Evolutionary conservation across 192 early-diverging fungal species (phyloP), one percentile per base, ranked within the genome.

Genomic region (Backusella westeae): DNA sequence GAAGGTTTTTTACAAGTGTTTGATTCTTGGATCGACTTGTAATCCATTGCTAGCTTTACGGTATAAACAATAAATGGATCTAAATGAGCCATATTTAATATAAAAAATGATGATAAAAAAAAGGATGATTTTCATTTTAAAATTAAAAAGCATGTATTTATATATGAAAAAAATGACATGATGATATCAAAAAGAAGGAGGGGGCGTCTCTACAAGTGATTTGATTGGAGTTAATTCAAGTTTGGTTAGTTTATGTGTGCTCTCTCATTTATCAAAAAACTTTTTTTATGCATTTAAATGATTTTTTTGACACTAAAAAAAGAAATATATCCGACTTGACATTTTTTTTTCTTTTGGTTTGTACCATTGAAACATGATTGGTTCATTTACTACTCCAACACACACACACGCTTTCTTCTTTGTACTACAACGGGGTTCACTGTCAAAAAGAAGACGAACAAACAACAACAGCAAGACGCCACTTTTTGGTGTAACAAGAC

Each of bases 31-130:
- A 44, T 26, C 15, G 69, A 70, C 23, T 70, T 70, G 36, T 39
- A 70, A 44, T 70, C 69, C 69, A 70, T 70, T 15, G 69, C 69
- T 38, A 70, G 23, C 21, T 70, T 70, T 19, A 70, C 69, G 21
- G 69, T 70, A 23, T 70, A 70, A 26, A 70, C 36, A 29, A 70
- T 70, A 42, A 70, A 70, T 39, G 69, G 69, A 23, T 70, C 69
- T 21, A 70, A 70, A 23, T 70, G 69, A 44, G 69, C 21, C 69
- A 70, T 70, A 5, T 9, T 42, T 26, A 63, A 63, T 63, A 63
- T 29, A 29, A 63, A 29, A 29, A 63, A 29, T 29, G n/a, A 29
- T 29, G 23, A 14, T 32, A 3, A 70, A 42, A 39, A 29, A 44
- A 70, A 42, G 9, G 21, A 29, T 7, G 23, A 3, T 66, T 32